Conservation (phyloP, 202 grass and related monocot genomes). For the Tripidium arundinaceum region DNA sequence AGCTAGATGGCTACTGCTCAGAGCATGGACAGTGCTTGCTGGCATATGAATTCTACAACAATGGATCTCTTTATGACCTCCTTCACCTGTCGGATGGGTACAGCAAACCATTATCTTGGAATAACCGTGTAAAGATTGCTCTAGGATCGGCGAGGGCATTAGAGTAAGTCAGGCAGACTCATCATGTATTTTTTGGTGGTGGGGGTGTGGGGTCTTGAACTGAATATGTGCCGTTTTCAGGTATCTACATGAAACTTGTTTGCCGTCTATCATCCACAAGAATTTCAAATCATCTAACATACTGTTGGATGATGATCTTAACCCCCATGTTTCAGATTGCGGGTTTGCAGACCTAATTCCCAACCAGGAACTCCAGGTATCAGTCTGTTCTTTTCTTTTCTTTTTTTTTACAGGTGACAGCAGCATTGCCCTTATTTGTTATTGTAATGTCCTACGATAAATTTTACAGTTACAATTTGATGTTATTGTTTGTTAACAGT, state of each 20-base stretch:
- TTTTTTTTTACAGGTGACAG: too few species aligned
- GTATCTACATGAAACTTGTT: conserved; percentile 82
- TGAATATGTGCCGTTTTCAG: conserved; percentile 43
- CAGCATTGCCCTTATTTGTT: too few species aligned
- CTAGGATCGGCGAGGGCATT: conserved; percentile 80
- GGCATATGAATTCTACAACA: conserved; percentile 71
- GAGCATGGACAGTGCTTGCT: conserved; percentile 85
- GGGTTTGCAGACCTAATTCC: conserved; percentile 62
- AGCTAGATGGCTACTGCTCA: conserved; percentile 72
- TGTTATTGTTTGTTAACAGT: background rate
- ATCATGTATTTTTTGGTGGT: background rate
- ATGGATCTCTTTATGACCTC: conserved; percentile 78
- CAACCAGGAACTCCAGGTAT: conserved; percentile 67
- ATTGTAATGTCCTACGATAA: background rate
- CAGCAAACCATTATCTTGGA: conserved; percentile 65
- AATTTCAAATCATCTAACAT: conserved; percentile 97
- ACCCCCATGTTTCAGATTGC: conserved; percentile 76
- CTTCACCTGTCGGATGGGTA: conserved; percentile 65
- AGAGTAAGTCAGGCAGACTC: conserved; percentile 64
- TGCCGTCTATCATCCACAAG: conserved; percentile 64
- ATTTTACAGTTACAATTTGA: background rate
- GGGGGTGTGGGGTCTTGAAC: background rate
- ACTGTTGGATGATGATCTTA: conserved; percentile 66
- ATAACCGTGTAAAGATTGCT: conserved; percentile 76
- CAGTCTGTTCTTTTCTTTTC: background rate